phyloP scores from a whole-genome alignment of 2,329 filamentous ascomycete species.

The Penicillium oxalicum region DNA sequence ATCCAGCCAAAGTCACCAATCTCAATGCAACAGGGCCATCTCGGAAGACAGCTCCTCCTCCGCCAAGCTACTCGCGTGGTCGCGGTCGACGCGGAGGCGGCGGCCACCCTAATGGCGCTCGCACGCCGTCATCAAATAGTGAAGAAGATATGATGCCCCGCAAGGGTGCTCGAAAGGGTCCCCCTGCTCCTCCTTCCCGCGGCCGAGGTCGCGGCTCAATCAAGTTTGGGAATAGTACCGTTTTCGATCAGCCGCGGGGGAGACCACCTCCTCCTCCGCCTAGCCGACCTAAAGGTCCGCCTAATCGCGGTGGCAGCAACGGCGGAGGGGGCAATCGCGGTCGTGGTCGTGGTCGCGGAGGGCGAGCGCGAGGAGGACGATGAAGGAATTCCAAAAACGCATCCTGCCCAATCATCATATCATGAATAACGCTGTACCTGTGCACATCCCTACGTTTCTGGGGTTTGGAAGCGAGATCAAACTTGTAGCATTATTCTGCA shows the following conservation, averaged over 20 bases:
- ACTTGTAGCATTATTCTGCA: too few relatives aligned
- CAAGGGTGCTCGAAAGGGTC: constrained; percentile 21
- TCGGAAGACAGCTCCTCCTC: constrained; percentile 4
- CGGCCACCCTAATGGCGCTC: constrained; percentile 17
- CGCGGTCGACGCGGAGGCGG: constrained; percentile 23
- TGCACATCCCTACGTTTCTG: background rate
- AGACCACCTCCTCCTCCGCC: constrained; percentile 6
- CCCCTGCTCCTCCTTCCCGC: constrained; percentile 22
- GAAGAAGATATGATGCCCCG: constrained; percentile 34
- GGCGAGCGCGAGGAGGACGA: constrained; percentile 10
- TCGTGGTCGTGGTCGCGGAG: constrained; percentile 17
- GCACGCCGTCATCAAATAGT: constrained; percentile 27
- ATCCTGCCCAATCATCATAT: background rate
- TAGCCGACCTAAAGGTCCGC: constrained; percentile 1
- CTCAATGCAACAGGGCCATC: constrained; percentile 25
- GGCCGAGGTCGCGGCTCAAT: constrained; percentile 29
- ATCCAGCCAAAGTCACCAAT: constrained; percentile 35
- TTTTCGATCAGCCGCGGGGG: constrained; percentile 14
- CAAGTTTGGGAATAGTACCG: constrained; percentile 29
- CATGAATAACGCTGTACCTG: background rate
- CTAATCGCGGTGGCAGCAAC: constrained; percentile 7
- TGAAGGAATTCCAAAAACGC: background rate
- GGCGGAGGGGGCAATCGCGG: constrained; percentile 16
- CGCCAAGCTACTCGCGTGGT: constrained; percentile 3
- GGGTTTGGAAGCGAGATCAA: background rate